Base-by-base conservation (phyloP, 306 rosid species). In the Vicia villosa region DNA sequence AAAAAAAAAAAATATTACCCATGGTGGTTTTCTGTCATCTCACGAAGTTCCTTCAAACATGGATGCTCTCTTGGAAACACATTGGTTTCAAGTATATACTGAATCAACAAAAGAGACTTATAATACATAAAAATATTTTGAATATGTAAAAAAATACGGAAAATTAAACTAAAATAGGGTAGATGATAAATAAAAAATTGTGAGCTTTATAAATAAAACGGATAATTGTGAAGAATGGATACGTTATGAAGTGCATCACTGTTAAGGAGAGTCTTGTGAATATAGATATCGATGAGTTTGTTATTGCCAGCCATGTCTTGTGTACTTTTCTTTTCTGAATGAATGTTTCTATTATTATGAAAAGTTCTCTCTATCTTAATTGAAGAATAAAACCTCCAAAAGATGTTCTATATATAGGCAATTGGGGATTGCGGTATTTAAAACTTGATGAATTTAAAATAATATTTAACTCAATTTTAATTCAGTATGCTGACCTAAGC, bases 221-320 rank as follows among this genome's bases (percentile, higher is more conserved):
- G 1, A 12, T 42, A 42, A 15, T 42, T 3, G 13, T 42, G 13
- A 47, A 16, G 10, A 15, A 16, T 54, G 34, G n/a, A 26, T 51
- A 24, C 96, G 90, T 92, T 90, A 62, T 87, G 87, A 13, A 92
- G 95, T 74, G 88, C 95, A 81, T 92, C 95, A 43, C 96, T 92
- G 51, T 87, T 90, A 51, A 92, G 83, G 59, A 92, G 90, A 77
- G 82, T 86, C 83, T 89, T 89, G 74, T 92, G 96, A 81, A 88
- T 84, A 10, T 84, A 95, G 26, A 22, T 3, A 45, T 89, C 86
- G 49, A 81, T 92, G 86, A 83, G 90, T 38, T 58, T 58, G 4
- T 8, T 5, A 5, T 36, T 60, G 45, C 10, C 5, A 30, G 22
- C 42, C 63, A 58, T 57, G 5, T 58, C 41, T 56, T 14, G 9